Percentiles rank a stretch among this genome's conserved stretches.
These are phyloP conservation scores for Silene coronaria DNA, from an alignment of 179 eudicot genomes.

Conservation along the genomic window DNA sequence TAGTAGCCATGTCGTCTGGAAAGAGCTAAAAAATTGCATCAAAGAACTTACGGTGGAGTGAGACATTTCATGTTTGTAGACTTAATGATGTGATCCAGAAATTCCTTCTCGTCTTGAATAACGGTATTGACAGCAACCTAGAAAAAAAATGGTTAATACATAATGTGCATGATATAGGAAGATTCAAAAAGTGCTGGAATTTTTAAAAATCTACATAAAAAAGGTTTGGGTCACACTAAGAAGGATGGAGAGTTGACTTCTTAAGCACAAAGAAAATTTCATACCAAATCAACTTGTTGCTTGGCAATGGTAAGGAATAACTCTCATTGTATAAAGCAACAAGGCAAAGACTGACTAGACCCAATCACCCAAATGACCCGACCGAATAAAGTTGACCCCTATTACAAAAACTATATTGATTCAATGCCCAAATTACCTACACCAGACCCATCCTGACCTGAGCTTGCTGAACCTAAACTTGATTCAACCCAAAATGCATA, in stretches of 20 bases:
- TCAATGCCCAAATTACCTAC: too few relatives aligned
- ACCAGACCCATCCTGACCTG: too few relatives aligned
- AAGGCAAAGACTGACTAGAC: background rate
- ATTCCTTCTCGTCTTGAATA: constrained; percentile 67
- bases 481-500: too few relatives aligned
- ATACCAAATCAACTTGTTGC: background rate
- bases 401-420: too few relatives aligned
- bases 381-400: too few relatives aligned
- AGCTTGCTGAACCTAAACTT: too few relatives aligned
- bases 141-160: background rate
- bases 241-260: background rate
- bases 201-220: background rate
- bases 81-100: constrained; percentile 59
- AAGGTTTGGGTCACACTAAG: background rate
- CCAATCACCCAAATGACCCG: too few relatives aligned
- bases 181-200: background rate
- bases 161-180: background rate
- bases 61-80: constrained; percentile 77
- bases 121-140: constrained; percentile 75
- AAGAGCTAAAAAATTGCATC: background rate
- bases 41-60: constrained; percentile 58
- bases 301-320: background rate
- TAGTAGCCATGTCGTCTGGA: background rate
- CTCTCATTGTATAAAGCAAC: background rate
- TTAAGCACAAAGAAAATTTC: background rate